Conservation (phyloP, 2,329 filamentous ascomycete species). For the Sordariomycetes sp. region DNA sequence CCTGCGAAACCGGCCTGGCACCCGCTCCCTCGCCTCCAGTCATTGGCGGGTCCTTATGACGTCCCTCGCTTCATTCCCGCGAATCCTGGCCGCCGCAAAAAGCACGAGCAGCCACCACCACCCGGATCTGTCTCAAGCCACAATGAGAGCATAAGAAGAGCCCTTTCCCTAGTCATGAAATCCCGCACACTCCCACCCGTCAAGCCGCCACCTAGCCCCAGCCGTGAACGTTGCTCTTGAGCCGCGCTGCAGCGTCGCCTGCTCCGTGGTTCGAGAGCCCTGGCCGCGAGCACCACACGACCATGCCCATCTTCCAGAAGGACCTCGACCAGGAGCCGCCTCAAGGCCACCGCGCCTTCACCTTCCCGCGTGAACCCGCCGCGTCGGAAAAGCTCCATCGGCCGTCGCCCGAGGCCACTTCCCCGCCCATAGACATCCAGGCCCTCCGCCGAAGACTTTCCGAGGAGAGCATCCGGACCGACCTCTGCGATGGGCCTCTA, state of each 20-base stretch:
- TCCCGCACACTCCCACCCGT: background rate
- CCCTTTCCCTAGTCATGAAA: background rate
- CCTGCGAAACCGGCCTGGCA: background rate
- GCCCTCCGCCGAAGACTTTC: constrained; percentile 26
- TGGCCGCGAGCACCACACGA: constrained; percentile 3
- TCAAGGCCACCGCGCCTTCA: background rate
- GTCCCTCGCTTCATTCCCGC: background rate
- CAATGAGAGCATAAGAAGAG: background rate
- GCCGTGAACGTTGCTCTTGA: constrained; percentile 6
- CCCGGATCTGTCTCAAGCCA: background rate
- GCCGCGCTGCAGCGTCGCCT: constrained; percentile 11
- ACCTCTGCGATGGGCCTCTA: constrained; percentile 49
- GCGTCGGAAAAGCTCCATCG: background rate
- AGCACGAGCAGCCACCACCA: background rate
- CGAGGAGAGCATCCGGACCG: constrained; percentile 50
- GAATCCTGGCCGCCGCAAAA: background rate
- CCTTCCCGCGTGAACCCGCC: constrained; percentile 2
- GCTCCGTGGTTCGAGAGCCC: constrained; percentile 20
- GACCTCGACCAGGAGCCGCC: constrained; percentile 27
- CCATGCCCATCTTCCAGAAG: constrained; percentile 51
- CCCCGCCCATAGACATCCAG: constrained; percentile 8
- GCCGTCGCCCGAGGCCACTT: constrained; percentile 11
- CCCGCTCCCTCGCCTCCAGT: background rate
- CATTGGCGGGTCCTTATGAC: background rate
- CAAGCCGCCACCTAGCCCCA: background rate